Evolutionary conservation across 305 asterid species (phyloP), one percentile per base, ranked within the genome.

Genomic region (Fraxinus greggii): DNA sequence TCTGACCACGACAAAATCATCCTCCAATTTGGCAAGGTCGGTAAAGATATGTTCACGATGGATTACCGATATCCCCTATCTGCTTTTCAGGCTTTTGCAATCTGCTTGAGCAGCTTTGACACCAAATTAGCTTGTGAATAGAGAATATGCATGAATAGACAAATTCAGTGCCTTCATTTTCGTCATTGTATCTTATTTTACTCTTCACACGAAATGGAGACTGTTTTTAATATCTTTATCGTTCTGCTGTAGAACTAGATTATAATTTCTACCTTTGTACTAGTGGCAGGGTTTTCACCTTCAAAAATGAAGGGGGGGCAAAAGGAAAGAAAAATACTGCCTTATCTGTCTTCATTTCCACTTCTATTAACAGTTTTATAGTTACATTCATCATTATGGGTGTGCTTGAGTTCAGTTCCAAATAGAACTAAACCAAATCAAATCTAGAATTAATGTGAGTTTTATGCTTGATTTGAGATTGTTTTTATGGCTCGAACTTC

Each of bases 61-160:
- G 95, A 91, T 72, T 91, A 91, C 77, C 83, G 95, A 0, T 91
- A 90, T 54, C 95, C 95, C 1, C 56, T 91, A 12, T 91, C 95
- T 0, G 95, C 95, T 4, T 90, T 91, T 80, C 95, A 91, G 84
- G 95, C 95, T 35, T 91, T 91, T 29, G 92, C 95, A 0, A 88
- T 91, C 72, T 91, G 94, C 85, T 82, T 91, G 87, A 91, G 94
- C 86, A 91, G 92, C 93, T 91, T 91, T 38, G 94, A 89, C 88
- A 89, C 94, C 15, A 91, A 91, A 81, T 81, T 90, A 89, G 94
- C 93, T 61, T 91, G 94, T 86, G 92, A 88, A 88, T 88, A 88
- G 90, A 80, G 77, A 24, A 29, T 1, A 61, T 24, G 72, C n/a
- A 9, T 63, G 31, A 24, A 24, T 63, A 24, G 5, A 8, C 17